A percentile compares a stretch with the other conserved stretches of the same genome.
phyloP scores from a whole-genome alignment of 352 stramenopile species.

The Phytophthora pseudosyringae region DNA sequence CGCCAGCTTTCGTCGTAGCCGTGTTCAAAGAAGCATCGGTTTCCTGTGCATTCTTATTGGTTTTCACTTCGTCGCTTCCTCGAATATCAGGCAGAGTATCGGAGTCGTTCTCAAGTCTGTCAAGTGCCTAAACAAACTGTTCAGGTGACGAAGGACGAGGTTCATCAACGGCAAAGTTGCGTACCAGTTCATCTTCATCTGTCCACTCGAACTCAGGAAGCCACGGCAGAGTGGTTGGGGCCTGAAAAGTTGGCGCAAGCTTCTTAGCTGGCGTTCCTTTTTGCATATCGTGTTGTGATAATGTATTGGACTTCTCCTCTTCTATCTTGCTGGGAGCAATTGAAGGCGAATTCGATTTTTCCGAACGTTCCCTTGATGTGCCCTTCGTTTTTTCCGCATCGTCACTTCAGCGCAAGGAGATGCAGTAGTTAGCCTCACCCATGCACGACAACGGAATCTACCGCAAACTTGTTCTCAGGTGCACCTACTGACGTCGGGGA shows the following conservation, averaged over 20 bases:
- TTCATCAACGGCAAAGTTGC: not conserved
- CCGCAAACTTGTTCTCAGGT: not conserved
- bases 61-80: slow-evolving; percentile 4
- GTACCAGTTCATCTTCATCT: slow-evolving; percentile 59
- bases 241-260: slow-evolving; percentile 1
- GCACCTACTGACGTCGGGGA: slow-evolving; percentile 11
- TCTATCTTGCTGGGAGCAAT: not conserved
- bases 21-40: not conserved
- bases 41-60: not conserved
- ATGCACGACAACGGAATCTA: not conserved
- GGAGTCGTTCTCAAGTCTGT: slow-evolving; percentile 36
- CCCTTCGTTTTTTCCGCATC: not conserved
- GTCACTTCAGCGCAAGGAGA: slow-evolving; percentile 5
- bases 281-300: not conserved
- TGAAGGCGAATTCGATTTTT: not conserved
- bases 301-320: not conserved
- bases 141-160: not conserved
- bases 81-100: slow-evolving; percentile 1
- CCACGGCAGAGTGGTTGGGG: slow-evolving; percentile 19
- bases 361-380: not conserved
- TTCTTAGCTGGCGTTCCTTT: not conserved
- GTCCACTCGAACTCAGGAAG: slow-evolving; percentile 64
- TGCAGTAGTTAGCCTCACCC: not conserved
- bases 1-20: slow-evolving; percentile 4
- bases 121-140: slow-evolving; percentile 32